phyloP scores from a whole-genome alignment of 2,329 filamentous ascomycete genomes.

The Juglanconis oblonga region DNA sequence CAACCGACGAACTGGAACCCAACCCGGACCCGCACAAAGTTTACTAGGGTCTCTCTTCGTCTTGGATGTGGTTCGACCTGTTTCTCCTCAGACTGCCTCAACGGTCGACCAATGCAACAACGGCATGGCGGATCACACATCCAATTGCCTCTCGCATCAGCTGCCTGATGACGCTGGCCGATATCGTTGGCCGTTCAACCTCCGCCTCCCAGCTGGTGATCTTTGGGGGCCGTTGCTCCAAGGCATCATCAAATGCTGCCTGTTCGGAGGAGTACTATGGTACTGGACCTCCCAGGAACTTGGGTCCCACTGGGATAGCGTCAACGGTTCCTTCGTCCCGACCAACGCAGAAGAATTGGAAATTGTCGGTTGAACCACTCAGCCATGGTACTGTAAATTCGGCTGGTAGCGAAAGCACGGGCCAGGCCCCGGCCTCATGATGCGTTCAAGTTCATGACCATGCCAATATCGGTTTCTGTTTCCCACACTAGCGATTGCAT shows the following conservation, averaged over 20 bases:
- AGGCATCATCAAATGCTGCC: neutral
- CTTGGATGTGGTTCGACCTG: constrained; percentile 9
- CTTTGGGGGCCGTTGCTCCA: neutral
- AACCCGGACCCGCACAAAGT: constrained; percentile 12
- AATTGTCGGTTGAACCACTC: neutral
- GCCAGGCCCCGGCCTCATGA: neutral
- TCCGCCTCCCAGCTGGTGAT: neutral
- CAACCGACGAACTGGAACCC: constrained; percentile 19
- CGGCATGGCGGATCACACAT: constrained; percentile 5
- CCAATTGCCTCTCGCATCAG: neutral
- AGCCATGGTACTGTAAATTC: neutral
- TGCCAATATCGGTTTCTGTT: constrained; percentile 1
- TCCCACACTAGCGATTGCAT: neutral
- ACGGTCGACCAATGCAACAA: constrained; percentile 7
- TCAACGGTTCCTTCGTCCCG: neutral
- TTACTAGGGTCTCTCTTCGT: constrained; percentile 1
- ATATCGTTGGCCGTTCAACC: neutral
- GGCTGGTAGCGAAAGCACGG: neutral
- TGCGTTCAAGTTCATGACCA: neutral
- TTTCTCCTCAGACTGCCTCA: neutral
- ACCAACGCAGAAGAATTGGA: neutral
- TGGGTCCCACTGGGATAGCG: constrained; percentile 7
- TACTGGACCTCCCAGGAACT: constrained; percentile 1
- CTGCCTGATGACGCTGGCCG: constrained; percentile 6
- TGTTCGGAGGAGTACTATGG: neutral